Conservation (phyloP, 139 green algal genomes). For the Haematococcus sp. region DNA sequence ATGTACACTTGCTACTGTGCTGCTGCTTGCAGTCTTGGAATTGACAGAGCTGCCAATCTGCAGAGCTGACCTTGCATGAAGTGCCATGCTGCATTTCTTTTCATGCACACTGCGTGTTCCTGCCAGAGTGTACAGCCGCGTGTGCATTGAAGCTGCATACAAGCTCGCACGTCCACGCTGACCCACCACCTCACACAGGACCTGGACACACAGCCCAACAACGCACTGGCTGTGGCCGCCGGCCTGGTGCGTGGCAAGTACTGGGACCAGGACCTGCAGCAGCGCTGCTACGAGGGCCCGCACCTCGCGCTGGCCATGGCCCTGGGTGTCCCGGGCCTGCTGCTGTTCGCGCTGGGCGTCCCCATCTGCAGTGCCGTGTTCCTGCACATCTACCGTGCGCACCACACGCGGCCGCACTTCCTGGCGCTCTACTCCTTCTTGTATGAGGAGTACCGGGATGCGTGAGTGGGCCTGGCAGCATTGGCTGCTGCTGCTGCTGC, state of each 20-base stretch:
- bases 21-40: no score
- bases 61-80: no score
- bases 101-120: no score
- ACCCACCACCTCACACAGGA: no score
- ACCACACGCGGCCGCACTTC: constrained; percentile 5
- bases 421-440: constrained; percentile 13
- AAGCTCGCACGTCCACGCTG: no score
- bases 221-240: constrained; percentile 7
- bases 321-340: constrained; percentile 30
- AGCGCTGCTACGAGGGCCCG: constrained; percentile 32
- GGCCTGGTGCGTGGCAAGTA: constrained; percentile 14
- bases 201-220: neutral
- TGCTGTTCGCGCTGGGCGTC: constrained; percentile 33
- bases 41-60: no score
- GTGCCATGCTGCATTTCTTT: no score
- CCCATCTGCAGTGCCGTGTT: constrained; percentile 19
- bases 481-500: neutral
- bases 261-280: constrained; percentile 29
- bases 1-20: no score
- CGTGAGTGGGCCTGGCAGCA: neutral
- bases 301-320: constrained; percentile 37
- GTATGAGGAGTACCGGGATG: constrained; percentile 12
- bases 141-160: no score
- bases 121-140: no score
- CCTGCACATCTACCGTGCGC: neutral